Conservation (phyloP, 1,139 yeast species). For the Blastobotrys ciferrii region DNA sequence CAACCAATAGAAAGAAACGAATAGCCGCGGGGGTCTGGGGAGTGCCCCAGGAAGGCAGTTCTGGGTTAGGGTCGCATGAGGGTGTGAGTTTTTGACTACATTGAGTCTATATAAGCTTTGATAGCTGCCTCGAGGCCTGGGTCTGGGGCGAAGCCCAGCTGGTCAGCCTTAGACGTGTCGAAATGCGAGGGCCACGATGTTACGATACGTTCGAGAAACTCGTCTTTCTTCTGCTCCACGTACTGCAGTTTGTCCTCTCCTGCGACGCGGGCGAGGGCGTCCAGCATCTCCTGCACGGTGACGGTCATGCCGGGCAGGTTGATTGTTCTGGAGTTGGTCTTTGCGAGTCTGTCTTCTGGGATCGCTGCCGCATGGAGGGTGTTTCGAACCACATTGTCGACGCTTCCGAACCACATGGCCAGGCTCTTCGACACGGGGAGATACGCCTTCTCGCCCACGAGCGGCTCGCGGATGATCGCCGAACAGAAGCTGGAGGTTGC, state of each 20-base stretch:
- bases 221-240: constrained; percentile 18
- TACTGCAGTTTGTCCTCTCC: constrained; percentile 19
- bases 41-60: no score
- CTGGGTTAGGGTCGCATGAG: no score
- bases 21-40: no score
- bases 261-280: constrained; percentile 23
- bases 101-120: constrained; percentile 14
- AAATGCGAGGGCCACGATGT: constrained; percentile 23
- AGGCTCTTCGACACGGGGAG: constrained; percentile 23
- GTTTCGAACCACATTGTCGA: constrained; percentile 22
- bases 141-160: constrained; percentile 20
- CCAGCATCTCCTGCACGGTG: constrained; percentile 28
- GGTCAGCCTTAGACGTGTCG: constrained; percentile 17
- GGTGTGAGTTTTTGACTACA: no score
- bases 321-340: constrained; percentile 21
- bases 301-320: constrained; percentile 28
- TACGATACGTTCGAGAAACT: constrained; percentile 19
- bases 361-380: constrained; percentile 22
- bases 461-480: constrained; percentile 30
- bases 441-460: constrained; percentile 20
- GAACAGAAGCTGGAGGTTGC: constrained; percentile 30
- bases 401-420: constrained; percentile 24
- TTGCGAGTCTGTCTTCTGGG: constrained; percentile 15
- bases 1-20: no score
- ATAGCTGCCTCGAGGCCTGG: constrained; percentile 23